These are phyloP conservation scores for Tulasnella sp. DNA, from an alignment of 768 basidiomycete species.

Conservation along the genomic window DNA sequence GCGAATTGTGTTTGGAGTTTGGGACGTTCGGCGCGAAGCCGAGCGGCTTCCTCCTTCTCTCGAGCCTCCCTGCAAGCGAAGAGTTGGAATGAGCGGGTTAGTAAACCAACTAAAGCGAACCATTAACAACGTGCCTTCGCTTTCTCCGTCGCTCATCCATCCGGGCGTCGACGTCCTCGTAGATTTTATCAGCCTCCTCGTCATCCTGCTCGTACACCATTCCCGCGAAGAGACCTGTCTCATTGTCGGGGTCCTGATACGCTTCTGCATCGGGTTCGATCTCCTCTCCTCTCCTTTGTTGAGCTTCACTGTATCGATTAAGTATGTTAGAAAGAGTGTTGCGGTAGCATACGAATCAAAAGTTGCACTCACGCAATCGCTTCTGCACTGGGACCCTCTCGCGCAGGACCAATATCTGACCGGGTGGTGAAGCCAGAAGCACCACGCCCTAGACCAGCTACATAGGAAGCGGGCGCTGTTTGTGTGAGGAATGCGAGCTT, in stretches of 20 bases:
- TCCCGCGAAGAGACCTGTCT: conserved; percentile 90
- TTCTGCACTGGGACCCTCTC: conserved; percentile 91
- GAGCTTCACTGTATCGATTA: conserved; percentile 56
- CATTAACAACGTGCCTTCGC: conserved; percentile 54
- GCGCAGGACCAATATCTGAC: conserved; percentile 96
- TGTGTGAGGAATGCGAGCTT: conserved; percentile 83
- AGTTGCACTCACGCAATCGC: conserved; percentile 63
- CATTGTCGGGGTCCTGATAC: conserved; percentile 96
- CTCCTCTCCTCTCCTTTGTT: conserved; percentile 80
- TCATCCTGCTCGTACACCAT: conserved; percentile 96
- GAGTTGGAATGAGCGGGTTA: neutral
- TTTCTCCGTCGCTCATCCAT: conserved; percentile 82
- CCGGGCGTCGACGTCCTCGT: conserved; percentile 79
- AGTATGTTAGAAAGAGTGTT: neutral
- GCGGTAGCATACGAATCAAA: conserved; percentile 14
- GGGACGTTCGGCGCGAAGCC: conserved; percentile 77
- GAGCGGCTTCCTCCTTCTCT: conserved; percentile 64
- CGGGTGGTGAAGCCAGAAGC: conserved; percentile 97
- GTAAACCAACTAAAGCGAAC: conserved; percentile 23
- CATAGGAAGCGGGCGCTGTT: conserved; percentile 94
- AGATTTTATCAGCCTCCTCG: conserved; percentile 94
- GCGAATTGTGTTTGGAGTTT: conserved; percentile 95
- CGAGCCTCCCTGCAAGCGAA: conserved; percentile 53
- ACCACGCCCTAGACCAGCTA: conserved; percentile 96
- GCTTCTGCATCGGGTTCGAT: conserved; percentile 81